phyloP scores from a whole-genome alignment of 805 yeast genomes.

The Torulaspora gathmanii region DNA sequence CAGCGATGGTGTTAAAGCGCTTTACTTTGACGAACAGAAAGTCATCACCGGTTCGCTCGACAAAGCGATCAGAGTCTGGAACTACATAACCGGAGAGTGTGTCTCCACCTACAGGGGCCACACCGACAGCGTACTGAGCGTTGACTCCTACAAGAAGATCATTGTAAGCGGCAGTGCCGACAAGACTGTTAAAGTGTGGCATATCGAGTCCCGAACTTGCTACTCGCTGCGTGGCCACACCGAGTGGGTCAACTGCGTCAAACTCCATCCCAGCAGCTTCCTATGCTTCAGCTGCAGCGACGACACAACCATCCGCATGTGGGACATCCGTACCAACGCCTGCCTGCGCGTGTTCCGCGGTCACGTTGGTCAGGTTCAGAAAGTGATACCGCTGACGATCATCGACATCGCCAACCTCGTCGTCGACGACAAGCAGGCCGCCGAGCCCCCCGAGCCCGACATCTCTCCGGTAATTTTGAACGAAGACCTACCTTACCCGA shows the following conservation, averaged over 20 bases:
- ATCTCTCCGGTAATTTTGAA: constrained; percentile 22
- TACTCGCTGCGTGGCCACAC: constrained; percentile 89
- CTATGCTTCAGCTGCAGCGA: constrained; percentile 85
- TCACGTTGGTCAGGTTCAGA: constrained; percentile 91
- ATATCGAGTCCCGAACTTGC: constrained; percentile 88
- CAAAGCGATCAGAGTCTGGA: constrained; percentile 91
- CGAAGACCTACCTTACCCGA: constrained; percentile 49
- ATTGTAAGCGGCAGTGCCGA: constrained; percentile 95
- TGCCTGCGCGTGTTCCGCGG: constrained; percentile 78
- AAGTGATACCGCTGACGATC: constrained; percentile 78
- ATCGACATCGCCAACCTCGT: constrained; percentile 55
- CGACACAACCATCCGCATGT: constrained; percentile 88
- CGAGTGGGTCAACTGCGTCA: constrained; percentile 88
- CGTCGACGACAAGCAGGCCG: constrained; percentile 35
- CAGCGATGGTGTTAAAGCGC: constrained; percentile 75
- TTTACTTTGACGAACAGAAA: constrained; percentile 83
- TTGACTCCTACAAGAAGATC: constrained; percentile 73
- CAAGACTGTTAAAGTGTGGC: constrained; percentile 91
- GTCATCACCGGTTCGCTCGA: constrained; percentile 90
- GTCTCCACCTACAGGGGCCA: constrained; percentile 93
- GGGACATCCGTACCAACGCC: constrained; percentile 81
- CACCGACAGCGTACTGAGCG: constrained; percentile 75
- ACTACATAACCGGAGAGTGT: constrained; percentile 89
- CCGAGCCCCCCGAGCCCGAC: constrained; percentile 17
- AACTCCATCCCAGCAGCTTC: constrained; percentile 71